Evolutionary conservation across 805 yeast species (phyloP).

Genomic region (Phaffomyces antillensis): DNA sequence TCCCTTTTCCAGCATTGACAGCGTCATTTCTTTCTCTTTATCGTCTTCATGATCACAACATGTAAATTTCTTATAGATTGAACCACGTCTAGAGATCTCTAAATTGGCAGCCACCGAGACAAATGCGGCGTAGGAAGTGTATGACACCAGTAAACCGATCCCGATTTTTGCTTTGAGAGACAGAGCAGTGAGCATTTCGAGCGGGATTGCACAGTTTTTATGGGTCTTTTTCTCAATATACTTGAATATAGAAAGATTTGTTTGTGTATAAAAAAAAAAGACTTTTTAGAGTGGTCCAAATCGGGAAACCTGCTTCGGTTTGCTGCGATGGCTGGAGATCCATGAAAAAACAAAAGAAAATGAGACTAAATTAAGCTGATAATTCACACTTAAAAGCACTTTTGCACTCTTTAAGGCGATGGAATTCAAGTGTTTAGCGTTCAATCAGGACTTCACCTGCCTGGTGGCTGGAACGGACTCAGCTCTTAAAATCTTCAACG

Average conservation of each 20-base stretch:
- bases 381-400: not conserved
- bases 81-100: slow-evolving; percentile 42
- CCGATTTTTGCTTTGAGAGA: slow-evolving; percentile 22
- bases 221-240: too few relatives aligned
- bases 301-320: not conserved
- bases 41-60: slow-evolving; percentile 1
- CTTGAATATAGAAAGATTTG: too few relatives aligned
- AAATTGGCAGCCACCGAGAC: slow-evolving; percentile 47
- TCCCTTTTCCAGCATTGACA: slow-evolving; percentile 1
- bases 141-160: slow-evolving; percentile 33
- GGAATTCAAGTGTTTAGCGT: slow-evolving; percentile 6
- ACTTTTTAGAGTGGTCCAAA: not conserved
- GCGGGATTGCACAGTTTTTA: not conserved
- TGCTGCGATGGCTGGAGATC: not conserved
- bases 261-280: not conserved
- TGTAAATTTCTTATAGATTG: slow-evolving; percentile 17
- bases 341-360: too few relatives aligned
- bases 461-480: slow-evolving; percentile 63
- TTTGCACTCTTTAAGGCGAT: not conserved
- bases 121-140: slow-evolving; percentile 59
- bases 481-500: slow-evolving; percentile 71
- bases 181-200: slow-evolving; percentile 4
- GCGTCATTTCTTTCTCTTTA: not conserved
- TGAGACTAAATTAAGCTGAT: too few relatives aligned
- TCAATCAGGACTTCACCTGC: slow-evolving; percentile 80